Evolutionary conservation across 2,329 filamentous ascomycete species (phyloP).

Genomic region (Aspergillus brunneoviolaceus): DNA sequence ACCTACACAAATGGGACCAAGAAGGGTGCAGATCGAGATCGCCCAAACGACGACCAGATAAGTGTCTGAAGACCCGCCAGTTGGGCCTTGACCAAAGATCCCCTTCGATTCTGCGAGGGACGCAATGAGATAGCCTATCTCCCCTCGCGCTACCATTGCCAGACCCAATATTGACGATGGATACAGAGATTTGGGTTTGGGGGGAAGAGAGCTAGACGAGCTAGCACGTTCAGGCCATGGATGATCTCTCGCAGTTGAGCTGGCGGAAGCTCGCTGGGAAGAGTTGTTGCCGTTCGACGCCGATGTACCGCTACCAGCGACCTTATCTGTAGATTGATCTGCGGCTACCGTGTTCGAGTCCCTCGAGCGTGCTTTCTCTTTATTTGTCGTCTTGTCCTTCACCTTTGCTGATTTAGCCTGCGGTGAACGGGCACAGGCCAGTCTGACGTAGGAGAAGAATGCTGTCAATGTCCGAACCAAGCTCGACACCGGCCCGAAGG

Average conservation of each 20-base stretch:
- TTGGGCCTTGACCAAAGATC: not conserved
- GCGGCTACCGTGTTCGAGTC: not conserved
- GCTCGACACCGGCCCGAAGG: conserved; percentile 13
- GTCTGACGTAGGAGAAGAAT: not conserved
- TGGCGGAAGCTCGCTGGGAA: not conserved
- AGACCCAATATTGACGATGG: conserved; percentile 65
- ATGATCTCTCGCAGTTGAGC: not conserved
- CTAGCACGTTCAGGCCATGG: not conserved
- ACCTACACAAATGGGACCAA: not conserved
- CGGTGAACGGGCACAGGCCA: conserved; percentile 7
- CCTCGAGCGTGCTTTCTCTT: not conserved
- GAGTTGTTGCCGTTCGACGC: not conserved
- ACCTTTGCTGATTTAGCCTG: not conserved
- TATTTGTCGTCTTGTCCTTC: not conserved
- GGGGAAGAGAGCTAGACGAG: conserved; percentile 18
- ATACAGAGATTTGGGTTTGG: conserved; percentile 63
- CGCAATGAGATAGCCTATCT: conserved; percentile 76
- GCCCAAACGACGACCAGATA: not conserved
- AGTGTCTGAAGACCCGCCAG: not conserved
- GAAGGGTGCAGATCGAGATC: not conserved
- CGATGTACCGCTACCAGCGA: not conserved
- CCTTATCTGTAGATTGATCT: not conserved
- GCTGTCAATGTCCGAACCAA: conserved; percentile 8
- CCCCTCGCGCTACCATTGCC: conserved; percentile 74
- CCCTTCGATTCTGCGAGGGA: conserved; percentile 57